These are phyloP conservation scores for Cornus suecica DNA, from an alignment of 148 eudicot species.

Conservation along the genomic window DNA sequence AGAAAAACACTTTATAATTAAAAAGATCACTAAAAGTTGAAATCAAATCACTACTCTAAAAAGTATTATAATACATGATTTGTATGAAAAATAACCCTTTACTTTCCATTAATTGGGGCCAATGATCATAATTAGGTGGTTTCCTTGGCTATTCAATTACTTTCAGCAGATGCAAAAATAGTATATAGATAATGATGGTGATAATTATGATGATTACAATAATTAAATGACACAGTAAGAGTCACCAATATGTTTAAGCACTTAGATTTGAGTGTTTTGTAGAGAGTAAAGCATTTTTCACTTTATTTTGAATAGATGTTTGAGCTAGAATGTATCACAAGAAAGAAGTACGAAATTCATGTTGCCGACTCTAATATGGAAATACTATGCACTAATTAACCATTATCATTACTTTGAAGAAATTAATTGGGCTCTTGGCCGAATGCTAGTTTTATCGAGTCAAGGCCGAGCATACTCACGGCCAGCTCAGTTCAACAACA, in stretches of 20 bases:
- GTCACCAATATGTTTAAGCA: not conserved
- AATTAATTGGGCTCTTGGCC: not conserved
- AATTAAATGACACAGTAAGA: not conserved
- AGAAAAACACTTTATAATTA: not conserved
- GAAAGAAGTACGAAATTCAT: not conserved
- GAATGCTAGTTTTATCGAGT: too few species aligned
- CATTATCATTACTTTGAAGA: conserved; percentile 12
- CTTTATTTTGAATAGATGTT: not conserved
- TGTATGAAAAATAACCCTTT: not conserved
- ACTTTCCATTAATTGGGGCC: not conserved
- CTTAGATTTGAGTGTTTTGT: not conserved
- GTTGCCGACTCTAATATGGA: conserved; percentile 1
- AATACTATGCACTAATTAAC: not conserved
- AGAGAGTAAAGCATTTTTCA: not conserved
- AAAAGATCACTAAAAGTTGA: not conserved
- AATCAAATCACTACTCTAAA: not conserved
- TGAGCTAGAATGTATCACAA: not conserved
- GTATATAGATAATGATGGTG: not conserved
- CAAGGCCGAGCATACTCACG: not conserved
- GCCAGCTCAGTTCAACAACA: not conserved
- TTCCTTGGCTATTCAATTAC: not conserved
- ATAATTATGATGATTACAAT: not conserved
- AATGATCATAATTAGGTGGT: not conserved
- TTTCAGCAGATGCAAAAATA: not conserved
- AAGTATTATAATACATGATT: not conserved